A percentile compares a stretch with the other conserved stretches of the same genome.
Conservation (phyloP, 441 rosid genomes). For the Pelargonium myrrhifolium region DNA sequence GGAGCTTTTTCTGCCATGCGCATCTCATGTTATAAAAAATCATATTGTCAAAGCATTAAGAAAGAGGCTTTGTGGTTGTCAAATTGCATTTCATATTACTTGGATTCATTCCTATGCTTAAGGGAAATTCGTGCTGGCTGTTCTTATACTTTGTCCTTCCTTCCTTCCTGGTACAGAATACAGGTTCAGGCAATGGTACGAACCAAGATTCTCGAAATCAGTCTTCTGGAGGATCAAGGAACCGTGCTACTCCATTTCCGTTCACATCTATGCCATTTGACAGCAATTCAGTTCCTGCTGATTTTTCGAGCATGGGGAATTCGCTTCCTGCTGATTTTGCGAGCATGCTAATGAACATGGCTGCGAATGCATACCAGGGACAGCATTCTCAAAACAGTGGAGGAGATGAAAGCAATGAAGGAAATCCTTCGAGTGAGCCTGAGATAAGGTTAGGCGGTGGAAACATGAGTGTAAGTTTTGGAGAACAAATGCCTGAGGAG, state of each 20-base stretch:
- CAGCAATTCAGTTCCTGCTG: conserved; percentile 10
- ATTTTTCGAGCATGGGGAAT: conserved; percentile 31
- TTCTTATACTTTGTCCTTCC: not conserved
- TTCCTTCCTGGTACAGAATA: conserved; percentile 18
- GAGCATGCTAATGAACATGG: conserved; percentile 44
- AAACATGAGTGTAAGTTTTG: conserved; percentile 34
- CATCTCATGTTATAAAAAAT: too few relatives aligned
- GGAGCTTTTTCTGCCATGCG: too few relatives aligned
- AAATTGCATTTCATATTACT: too few relatives aligned
- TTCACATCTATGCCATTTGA: conserved; percentile 32
- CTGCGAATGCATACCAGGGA: conserved; percentile 29
- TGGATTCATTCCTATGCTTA: too few relatives aligned
- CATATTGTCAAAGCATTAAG: too few relatives aligned
- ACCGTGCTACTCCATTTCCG: conserved; percentile 26
- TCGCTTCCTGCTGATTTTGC: conserved; percentile 24
- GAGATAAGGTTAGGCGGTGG: conserved; percentile 39
- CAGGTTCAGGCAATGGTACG: conserved; percentile 23
- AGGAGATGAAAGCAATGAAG: conserved; percentile 24
- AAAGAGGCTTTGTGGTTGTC: too few relatives aligned
- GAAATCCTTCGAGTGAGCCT: conserved; percentile 30
- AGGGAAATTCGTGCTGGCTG: too few relatives aligned
- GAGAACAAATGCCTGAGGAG: conserved; percentile 50
- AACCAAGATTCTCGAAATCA: conserved; percentile 28
- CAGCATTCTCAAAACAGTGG: conserved; percentile 27
- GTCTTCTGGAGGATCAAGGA: conserved; percentile 27